A percentile compares a stretch with the other conserved stretches of the same genome.
Conservation (phyloP, 768 basidiomycete species). For the Tricholoma bakamatsutake region DNA sequence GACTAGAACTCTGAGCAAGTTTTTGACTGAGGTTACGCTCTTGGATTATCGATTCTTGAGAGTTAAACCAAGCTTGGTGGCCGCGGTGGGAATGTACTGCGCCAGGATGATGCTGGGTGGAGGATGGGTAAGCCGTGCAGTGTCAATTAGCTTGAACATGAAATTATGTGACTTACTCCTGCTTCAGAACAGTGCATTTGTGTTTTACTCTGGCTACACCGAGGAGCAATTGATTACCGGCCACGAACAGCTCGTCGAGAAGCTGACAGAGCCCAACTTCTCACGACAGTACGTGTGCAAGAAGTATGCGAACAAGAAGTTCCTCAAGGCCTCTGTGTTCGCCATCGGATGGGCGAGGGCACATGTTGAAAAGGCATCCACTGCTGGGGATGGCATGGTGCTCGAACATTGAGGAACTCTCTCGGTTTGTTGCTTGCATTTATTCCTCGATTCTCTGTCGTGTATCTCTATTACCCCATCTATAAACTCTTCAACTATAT, state of each 20-base stretch:
- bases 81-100: slow-evolving; percentile 97
- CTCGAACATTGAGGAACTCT: slow-evolving; percentile 32
- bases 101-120: slow-evolving; percentile 91
- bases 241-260: slow-evolving; percentile 75
- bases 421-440: slow-evolving; percentile 16
- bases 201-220: slow-evolving; percentile 89
- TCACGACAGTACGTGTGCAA: slow-evolving; percentile 83
- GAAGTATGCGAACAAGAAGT: slow-evolving; percentile 98
- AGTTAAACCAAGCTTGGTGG: slow-evolving; percentile 89
- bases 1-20: slow-evolving; percentile 95
- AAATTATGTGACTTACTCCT: slow-evolving; percentile 33
- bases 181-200: slow-evolving; percentile 78
- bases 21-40: slow-evolving; percentile 93
- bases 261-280: slow-evolving; percentile 76
- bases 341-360: slow-evolving; percentile 70
- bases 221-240: slow-evolving; percentile 84
- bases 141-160: too few relatives aligned
- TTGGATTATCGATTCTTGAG: slow-evolving; percentile 90
- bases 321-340: slow-evolving; percentile 84
- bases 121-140: slow-evolving; percentile 96
- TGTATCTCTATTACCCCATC: slow-evolving; percentile 12
- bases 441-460: slow-evolving; percentile 15
- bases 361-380: slow-evolving; percentile 33
- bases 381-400: slow-evolving; percentile 37
- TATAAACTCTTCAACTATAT: slow-evolving; percentile 14